A percentile compares a stretch with the other conserved stretches of the same genome.
Evolutionary conservation across 352 stramenopile genomes (phyloP).

Genomic region (Pythium folliculosum): DNA sequence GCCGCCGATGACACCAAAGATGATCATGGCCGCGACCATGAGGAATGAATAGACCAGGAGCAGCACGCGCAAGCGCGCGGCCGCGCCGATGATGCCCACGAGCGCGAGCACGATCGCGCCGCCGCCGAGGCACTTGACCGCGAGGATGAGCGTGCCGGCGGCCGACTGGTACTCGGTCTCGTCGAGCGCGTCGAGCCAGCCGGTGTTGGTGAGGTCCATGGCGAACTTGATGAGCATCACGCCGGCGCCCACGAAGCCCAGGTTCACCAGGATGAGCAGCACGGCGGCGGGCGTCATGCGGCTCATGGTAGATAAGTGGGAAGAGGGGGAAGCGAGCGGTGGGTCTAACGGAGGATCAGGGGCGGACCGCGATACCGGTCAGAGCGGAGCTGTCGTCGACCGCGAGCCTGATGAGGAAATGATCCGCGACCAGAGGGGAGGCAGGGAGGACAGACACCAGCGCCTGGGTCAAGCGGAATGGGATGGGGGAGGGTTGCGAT

Average conservation of each 20-base stretch:
- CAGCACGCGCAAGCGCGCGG: slow-evolving; percentile 65
- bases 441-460: too few relatives aligned
- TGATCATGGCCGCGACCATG: slow-evolving; percentile 68
- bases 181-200: slow-evolving; percentile 76
- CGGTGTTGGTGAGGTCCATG: slow-evolving; percentile 50
- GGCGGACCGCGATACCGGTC: neutral
- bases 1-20: slow-evolving; percentile 71
- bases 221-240: slow-evolving; percentile 69
- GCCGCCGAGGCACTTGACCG: slow-evolving; percentile 55
- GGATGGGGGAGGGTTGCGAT: neutral
- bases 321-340: neutral
- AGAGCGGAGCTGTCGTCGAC: neutral
- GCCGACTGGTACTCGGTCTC: slow-evolving; percentile 67
- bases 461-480: neutral
- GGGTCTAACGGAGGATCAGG: neutral
- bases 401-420: neutral
- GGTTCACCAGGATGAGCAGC: slow-evolving; percentile 78
- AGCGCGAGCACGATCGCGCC: slow-evolving; percentile 59
- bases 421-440: neutral
- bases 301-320: slow-evolving; percentile 18
- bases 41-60: slow-evolving; percentile 73
- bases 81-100: slow-evolving; percentile 63
- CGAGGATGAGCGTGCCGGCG: slow-evolving; percentile 44
- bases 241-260: slow-evolving; percentile 66
- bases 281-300: slow-evolving; percentile 46